A percentile compares a stretch with the other conserved stretches of the same genome.
Evolutionary conservation across 164 flowering plant species (phyloP).

Genomic region (Echeveria elegans): DNA sequence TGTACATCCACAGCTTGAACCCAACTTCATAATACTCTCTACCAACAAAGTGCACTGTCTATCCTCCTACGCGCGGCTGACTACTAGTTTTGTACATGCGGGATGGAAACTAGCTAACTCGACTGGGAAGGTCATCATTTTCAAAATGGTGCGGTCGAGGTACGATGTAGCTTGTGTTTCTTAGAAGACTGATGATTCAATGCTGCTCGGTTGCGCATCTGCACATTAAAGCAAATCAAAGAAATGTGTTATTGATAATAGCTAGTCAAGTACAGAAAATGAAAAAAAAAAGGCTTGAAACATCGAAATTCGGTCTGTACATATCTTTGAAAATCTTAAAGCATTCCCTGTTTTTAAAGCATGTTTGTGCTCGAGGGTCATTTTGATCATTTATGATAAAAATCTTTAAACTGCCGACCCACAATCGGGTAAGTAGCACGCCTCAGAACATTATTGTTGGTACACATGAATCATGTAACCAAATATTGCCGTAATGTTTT

Average conservation of each 20-base stretch:
- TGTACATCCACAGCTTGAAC: neutral
- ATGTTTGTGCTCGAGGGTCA: too few relatives aligned
- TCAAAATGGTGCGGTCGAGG: constrained; percentile 41
- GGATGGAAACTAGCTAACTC: neutral
- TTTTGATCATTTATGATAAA: too few relatives aligned
- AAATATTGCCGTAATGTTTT: too few relatives aligned
- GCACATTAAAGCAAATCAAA: constrained; percentile 9
- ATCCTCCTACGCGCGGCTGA: neutral
- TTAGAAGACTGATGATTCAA: constrained; percentile 8
- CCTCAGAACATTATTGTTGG: too few relatives aligned
- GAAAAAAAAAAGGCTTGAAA: too few relatives aligned
- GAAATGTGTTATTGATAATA: too few relatives aligned
- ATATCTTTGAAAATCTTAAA: too few relatives aligned
- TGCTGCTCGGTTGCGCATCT: constrained; percentile 18
- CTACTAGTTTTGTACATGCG: neutral
- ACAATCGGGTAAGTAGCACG: too few relatives aligned
- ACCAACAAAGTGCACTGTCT: neutral
- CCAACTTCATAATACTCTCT: neutral
- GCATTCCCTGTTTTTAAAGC: too few relatives aligned
- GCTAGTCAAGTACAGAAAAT: neutral
- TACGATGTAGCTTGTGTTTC: constrained; percentile 28
- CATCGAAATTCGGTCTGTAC: too few relatives aligned
- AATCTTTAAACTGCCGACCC: too few relatives aligned
- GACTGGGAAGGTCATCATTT: neutral
- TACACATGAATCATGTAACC: too few relatives aligned